Evolutionary conservation across 78 protist genomes (phyloP).

Genomic region (Dictyostelium brefeldianum): DNA sequence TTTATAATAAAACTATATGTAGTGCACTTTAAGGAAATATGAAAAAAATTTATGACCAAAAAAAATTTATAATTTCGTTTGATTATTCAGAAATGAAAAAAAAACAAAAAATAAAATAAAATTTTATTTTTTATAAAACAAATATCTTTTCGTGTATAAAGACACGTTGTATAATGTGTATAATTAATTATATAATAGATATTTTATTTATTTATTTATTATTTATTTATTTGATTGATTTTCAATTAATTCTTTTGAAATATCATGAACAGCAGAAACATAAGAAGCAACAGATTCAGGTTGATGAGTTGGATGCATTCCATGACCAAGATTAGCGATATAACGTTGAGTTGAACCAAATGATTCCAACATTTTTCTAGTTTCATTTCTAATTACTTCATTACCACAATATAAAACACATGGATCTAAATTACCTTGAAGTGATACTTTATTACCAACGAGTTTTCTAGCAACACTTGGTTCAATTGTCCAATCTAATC

Average conservation of each 20-base stretch:
- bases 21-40: too few relatives aligned
- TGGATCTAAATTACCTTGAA: slow-evolving; percentile 95
- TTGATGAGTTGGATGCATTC: slow-evolving; percentile 88
- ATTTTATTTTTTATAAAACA: too few relatives aligned
- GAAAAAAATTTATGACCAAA: too few relatives aligned
- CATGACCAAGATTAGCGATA: slow-evolving; percentile 93
- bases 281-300: slow-evolving; percentile 69
- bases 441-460: slow-evolving; percentile 24
- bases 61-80: too few relatives aligned
- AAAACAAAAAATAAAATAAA: too few relatives aligned
- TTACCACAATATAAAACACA: slow-evolving; percentile 76
- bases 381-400: slow-evolving; percentile 47
- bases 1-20: too few relatives aligned
- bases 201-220: not conserved
- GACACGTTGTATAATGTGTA: too few relatives aligned
- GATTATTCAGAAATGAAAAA: too few relatives aligned
- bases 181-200: not conserved
- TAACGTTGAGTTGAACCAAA: slow-evolving; percentile 67
- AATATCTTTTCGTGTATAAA: too few relatives aligned
- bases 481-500: slow-evolving; percentile 91
- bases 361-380: slow-evolving; percentile 55
- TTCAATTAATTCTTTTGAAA: slow-evolving; percentile 36
- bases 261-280: slow-evolving; percentile 84
- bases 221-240: slow-evolving; percentile 17
- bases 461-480: slow-evolving; percentile 69